Percentiles rank a stretch among this genome's conserved stretches.
Conservation (phyloP, 352 stramenopile genomes). For the Aphanomyces euteiches region DNA sequence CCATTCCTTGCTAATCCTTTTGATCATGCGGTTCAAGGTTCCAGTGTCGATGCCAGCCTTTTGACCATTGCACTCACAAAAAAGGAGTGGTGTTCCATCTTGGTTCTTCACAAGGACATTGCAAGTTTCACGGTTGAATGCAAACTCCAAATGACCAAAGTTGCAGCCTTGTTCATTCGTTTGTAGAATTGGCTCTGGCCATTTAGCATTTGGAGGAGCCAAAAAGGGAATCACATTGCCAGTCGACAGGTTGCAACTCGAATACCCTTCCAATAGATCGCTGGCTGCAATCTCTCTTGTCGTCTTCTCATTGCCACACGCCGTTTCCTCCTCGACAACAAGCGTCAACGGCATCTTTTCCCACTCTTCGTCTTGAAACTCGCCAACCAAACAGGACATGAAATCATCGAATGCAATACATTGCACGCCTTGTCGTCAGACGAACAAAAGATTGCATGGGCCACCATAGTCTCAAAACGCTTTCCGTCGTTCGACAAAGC, state of each 20-base stretch:
- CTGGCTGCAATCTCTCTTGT: background rate
- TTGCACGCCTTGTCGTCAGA: slow-evolving; percentile 36
- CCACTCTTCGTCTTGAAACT: slow-evolving; percentile 24
- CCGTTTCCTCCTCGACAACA: background rate
- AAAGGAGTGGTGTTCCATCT: background rate
- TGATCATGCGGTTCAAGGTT: background rate
- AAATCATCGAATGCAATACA: slow-evolving; percentile 36
- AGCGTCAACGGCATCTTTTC: background rate
- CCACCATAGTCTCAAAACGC: slow-evolving; percentile 36
- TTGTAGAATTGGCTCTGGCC: slow-evolving; percentile 6
- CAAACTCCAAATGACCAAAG: slow-evolving; percentile 7
- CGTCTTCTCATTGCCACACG: background rate
- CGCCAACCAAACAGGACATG: slow-evolving; percentile 29
- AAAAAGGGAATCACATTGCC: slow-evolving; percentile 14
- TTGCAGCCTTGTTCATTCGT: background rate
- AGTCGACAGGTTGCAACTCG: background rate
- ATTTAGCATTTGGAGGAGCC: slow-evolving; percentile 12
- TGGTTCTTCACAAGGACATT: background rate
- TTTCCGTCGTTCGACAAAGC: slow-evolving; percentile 25
- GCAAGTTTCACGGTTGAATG: background rate
- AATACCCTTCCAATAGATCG: slow-evolving; percentile 6
- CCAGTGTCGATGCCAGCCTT: background rate
- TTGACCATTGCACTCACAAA: background rate
- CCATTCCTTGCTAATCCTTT: slow-evolving; percentile 2
- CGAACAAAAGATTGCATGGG: slow-evolving; percentile 37